Evolutionary conservation across 371 early-diverging fungal species (phyloP).

Genomic region (Mucor irregularis): DNA sequence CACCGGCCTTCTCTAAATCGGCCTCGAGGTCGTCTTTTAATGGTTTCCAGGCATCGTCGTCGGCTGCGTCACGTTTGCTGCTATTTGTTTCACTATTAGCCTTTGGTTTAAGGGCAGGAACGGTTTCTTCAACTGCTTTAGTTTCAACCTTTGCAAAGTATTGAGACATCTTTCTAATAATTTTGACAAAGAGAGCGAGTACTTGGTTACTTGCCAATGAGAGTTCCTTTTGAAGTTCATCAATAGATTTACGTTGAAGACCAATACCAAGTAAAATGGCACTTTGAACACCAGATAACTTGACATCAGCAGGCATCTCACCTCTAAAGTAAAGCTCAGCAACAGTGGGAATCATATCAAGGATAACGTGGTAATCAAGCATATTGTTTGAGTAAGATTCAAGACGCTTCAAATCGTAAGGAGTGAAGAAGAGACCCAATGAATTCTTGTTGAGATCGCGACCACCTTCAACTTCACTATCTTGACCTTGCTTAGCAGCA

Average conservation of each 20-base stretch:
- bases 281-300: constrained; percentile 86
- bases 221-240: constrained; percentile 86
- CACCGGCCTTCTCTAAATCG: constrained; percentile 82
- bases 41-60: constrained; percentile 90
- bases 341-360: constrained; percentile 88
- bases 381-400: constrained; percentile 93
- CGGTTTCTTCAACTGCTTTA: constrained; percentile 36
- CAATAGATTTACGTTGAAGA: constrained; percentile 88
- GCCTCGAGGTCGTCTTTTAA: constrained; percentile 68
- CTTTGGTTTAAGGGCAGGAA: constrained; percentile 19
- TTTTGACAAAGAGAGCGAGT: constrained; percentile 92
- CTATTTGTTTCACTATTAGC: constrained; percentile 20
- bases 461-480: constrained; percentile 21
- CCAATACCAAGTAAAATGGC: constrained; percentile 88
- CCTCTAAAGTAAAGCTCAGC: constrained; percentile 78
- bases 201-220: constrained; percentile 82
- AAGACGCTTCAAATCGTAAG: constrained; percentile 93
- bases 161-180: constrained; percentile 76
- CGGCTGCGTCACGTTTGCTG: constrained; percentile 61
- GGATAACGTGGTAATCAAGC: constrained; percentile 95
- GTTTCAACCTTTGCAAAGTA: constrained; percentile 64
- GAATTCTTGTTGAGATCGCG: constrained; percentile 48
- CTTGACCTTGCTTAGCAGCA: constrained; percentile 56
- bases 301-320: constrained; percentile 56
- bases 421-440: constrained; percentile 67